These are phyloP conservation scores for Colletotrichum sp. DNA, from an alignment of 2,329 filamentous ascomycete genomes.

Conservation along the genomic window DNA sequence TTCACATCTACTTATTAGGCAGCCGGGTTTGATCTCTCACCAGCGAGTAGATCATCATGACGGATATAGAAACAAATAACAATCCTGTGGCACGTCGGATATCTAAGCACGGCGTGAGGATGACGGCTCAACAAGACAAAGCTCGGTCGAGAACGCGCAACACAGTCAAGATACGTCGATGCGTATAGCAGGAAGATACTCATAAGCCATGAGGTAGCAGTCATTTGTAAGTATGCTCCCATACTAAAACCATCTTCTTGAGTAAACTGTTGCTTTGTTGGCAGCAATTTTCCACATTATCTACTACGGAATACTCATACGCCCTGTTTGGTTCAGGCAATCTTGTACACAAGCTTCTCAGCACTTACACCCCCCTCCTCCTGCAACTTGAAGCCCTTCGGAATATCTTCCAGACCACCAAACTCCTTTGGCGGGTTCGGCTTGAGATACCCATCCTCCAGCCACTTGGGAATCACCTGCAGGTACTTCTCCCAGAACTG, in stretches of 20 bases:
- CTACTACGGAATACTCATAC: not conserved
- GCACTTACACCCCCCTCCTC: conserved; percentile 8
- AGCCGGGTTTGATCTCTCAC: not conserved
- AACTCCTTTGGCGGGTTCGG: conserved; percentile 16
- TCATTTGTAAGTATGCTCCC: not conserved
- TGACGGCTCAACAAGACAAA: not conserved
- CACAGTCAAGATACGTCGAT: not conserved
- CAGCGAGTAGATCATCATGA: accelerated
- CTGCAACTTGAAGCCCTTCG: conserved; percentile 16
- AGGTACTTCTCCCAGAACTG: conserved; percentile 18
- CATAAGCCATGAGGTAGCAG: not conserved
- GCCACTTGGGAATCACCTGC: not conserved
- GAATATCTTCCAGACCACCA: conserved; percentile 1
- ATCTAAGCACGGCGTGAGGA: accelerated
- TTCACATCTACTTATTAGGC: not conserved
- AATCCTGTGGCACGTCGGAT: not conserved
- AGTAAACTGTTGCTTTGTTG: not conserved
- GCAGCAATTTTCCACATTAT: not conserved
- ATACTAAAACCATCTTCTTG: accelerated
- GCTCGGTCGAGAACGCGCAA: not conserved
- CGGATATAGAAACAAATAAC: accelerated
- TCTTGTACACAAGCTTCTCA: conserved; percentile 12
- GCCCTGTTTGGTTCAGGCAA: not conserved
- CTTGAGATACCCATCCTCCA: not conserved
- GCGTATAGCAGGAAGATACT: accelerated